Conservation (phyloP, 352 stramenopile genomes). For the Globisporangium apiculatum region DNA sequence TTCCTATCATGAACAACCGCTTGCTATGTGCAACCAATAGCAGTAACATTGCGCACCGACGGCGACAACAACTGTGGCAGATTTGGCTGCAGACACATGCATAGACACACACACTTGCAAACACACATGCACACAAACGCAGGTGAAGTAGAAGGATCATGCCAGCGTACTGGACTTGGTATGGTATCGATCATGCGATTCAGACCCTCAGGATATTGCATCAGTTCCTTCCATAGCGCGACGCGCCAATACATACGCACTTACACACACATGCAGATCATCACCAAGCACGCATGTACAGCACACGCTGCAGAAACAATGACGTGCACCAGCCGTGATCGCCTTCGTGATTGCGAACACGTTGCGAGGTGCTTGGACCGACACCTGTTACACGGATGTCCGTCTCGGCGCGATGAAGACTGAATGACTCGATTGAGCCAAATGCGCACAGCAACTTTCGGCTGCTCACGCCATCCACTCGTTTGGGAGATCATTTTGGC, state of each 20-base stretch:
- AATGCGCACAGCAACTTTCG: too few species aligned
- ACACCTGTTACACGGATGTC: too few species aligned
- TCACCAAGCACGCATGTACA: too few species aligned
- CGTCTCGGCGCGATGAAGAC: too few species aligned
- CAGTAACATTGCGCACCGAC: constrained; percentile 71
- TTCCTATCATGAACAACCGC: constrained; percentile 89
- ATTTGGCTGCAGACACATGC: constrained; percentile 62
- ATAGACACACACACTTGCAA: background rate
- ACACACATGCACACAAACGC: constrained; percentile 4
- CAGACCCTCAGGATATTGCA: constrained; percentile 84
- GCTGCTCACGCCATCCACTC: too few species aligned
- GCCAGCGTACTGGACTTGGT: constrained; percentile 79
- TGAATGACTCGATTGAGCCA: too few species aligned
- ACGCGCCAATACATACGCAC: background rate
- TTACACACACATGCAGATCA: constrained; percentile 1
- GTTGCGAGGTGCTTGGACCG: too few species aligned
- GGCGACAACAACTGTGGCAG: constrained; percentile 80
- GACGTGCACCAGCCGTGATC: too few species aligned
- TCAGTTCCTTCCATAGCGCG: constrained; percentile 40
- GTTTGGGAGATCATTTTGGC: too few species aligned
- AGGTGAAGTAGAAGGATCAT: constrained; percentile 53
- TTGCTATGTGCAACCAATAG: constrained; percentile 84
- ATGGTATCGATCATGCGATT: constrained; percentile 73
- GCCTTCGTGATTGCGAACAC: too few species aligned
- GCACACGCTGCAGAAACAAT: too few species aligned